Conservation (phyloP, 1,284 basidiomycete genomes). For the Boletus mariae region DNA sequence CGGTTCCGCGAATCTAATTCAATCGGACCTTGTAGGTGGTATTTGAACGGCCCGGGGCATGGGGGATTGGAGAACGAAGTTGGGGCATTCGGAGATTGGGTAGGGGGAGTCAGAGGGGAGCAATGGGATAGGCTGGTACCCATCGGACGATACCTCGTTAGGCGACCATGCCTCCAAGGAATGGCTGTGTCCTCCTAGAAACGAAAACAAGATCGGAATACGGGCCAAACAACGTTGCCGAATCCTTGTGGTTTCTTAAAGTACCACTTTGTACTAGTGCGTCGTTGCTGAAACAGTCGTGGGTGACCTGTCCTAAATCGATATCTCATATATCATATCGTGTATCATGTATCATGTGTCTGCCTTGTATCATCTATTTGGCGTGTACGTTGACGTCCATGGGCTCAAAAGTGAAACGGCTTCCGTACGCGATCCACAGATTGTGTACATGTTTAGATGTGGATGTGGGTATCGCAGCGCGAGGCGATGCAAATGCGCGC, state of each 20-base stretch:
- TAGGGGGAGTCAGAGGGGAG: not conserved
- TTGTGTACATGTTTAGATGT: not conserved
- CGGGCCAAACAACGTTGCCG: not conserved
- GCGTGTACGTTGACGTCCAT: not conserved
- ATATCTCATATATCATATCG: not conserved
- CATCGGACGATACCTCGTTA: not conserved
- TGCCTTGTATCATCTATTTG: not conserved
- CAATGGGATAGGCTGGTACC: not conserved
- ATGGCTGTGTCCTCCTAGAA: not conserved
- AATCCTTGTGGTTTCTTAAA: not conserved
- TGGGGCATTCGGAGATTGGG: not conserved
- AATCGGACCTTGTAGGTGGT: slow-evolving; percentile 4
- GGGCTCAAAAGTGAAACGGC: not conserved
- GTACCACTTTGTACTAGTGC: not conserved
- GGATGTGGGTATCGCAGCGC: not conserved
- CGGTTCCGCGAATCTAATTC: slow-evolving; percentile 16
- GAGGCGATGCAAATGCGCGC: not conserved
- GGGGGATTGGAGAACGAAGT: not conserved
- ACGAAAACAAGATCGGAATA: not conserved
- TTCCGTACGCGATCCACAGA: not conserved
- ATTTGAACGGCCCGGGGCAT: not conserved
- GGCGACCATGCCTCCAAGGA: not conserved
- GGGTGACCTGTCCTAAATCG: not conserved
- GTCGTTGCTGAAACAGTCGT: not conserved
- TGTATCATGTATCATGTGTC: not conserved